Conservation (phyloP, 129 eudicot genomes). For the Ambrosia trifida region DNA sequence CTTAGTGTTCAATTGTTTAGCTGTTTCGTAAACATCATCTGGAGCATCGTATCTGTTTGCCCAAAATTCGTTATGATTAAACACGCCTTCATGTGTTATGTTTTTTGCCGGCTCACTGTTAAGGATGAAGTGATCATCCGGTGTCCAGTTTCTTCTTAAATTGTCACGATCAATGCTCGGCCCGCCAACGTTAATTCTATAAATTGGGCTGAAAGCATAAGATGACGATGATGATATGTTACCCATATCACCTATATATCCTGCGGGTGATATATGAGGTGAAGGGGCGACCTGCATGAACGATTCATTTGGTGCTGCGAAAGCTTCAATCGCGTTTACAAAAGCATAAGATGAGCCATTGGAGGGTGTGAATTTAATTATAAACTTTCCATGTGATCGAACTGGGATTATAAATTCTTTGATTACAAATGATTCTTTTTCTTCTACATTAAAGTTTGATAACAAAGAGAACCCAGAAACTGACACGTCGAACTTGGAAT, state of each 20-base stretch:
- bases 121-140: constrained; percentile 44
- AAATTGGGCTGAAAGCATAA: constrained; percentile 29
- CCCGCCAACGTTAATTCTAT: constrained; percentile 71
- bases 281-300: constrained; percentile 17
- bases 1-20: constrained; percentile 32
- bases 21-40: constrained; percentile 47
- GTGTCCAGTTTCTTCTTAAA: constrained; percentile 51
- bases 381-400: constrained; percentile 10
- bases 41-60: constrained; percentile 47
- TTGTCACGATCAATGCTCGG: constrained; percentile 23
- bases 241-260: not conserved
- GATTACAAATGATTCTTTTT: constrained; percentile 4
- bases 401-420: constrained; percentile 47
- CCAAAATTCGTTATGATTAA: not conserved
- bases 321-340: constrained; percentile 60
- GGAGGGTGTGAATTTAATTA: constrained; percentile 36
- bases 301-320: constrained; percentile 33
- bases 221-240: not conserved
- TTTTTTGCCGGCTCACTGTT: constrained; percentile 18
- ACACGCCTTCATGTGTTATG: not conserved
- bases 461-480: constrained; percentile 43
- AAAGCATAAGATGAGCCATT: constrained; percentile 38
- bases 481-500: constrained; percentile 43
- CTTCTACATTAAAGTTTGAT: constrained; percentile 34
- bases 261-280: constrained; percentile 11